A percentile compares a stretch with the other conserved stretches of the same genome.
These are phyloP conservation scores for Boletus barrowsii DNA, from an alignment of 768 basidiomycete species.

Conservation along the genomic window DNA sequence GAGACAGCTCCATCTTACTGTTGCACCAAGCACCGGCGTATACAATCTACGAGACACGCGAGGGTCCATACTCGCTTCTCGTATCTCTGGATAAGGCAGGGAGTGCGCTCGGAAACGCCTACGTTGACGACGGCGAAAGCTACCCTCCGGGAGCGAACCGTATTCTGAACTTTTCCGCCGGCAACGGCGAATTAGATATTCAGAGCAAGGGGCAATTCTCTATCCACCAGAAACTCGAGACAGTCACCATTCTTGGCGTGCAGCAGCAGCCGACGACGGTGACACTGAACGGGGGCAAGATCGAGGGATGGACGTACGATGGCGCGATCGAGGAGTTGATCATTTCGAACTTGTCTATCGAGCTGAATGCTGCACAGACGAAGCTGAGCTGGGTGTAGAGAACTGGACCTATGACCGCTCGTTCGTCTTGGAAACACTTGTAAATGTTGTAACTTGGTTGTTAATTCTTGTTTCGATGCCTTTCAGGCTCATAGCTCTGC, in stretches of 20 bases:
- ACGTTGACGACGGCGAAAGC: constrained; percentile 69
- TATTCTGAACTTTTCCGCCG: constrained; percentile 44
- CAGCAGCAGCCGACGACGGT: constrained; percentile 40
- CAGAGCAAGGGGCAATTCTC: constrained; percentile 26
- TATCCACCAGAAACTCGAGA: constrained; percentile 45
- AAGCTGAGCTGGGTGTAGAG: constrained; percentile 33
- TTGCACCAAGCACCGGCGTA: constrained; percentile 62
- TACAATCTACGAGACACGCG: constrained; percentile 63
- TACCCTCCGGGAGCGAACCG: constrained; percentile 53
- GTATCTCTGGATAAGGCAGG: constrained; percentile 50
- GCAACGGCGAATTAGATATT: constrained; percentile 36
- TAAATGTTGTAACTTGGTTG: too few species aligned
- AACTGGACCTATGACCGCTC: too few species aligned
- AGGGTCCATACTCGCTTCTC: constrained; percentile 60
- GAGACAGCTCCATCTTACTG: constrained; percentile 63
- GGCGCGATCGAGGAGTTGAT: constrained; percentile 40
- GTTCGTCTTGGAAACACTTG: too few species aligned
- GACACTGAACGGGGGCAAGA: constrained; percentile 34
- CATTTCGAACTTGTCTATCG: constrained; percentile 34
- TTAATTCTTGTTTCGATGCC: too few species aligned
- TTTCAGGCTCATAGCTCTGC: too few species aligned
- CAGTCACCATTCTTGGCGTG: constrained; percentile 59
- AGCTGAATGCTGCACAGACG: constrained; percentile 39
- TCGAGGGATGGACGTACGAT: constrained; percentile 41
- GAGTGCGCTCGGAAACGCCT: constrained; percentile 55